Conservation (phyloP, 495 filamentous ascomycete genomes). For the Penicillium lividum region DNA sequence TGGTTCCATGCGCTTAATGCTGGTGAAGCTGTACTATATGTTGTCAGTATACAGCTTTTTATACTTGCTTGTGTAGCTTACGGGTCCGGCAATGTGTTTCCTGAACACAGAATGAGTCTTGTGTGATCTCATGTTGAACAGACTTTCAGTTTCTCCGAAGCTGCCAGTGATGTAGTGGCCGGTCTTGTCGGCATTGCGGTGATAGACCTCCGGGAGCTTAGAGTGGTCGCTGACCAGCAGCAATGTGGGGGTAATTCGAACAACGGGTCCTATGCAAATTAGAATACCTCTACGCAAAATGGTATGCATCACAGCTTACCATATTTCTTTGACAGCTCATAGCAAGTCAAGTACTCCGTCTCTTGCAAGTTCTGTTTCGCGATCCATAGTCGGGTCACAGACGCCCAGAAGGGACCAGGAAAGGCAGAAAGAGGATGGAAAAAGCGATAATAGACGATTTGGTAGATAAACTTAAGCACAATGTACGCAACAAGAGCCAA, state of each 20-base stretch:
- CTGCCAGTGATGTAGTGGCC: conserved; percentile 53
- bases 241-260: conserved; percentile 48
- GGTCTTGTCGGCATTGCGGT: conserved; percentile 56
- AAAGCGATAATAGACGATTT: conserved; percentile 52
- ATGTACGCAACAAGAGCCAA: conserved; percentile 30
- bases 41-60: conserved; percentile 14
- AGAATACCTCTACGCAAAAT: not conserved
- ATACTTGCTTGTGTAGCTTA: not conserved
- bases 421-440: conserved; percentile 52
- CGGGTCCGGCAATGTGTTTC: conserved; percentile 42
- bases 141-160: conserved; percentile 47
- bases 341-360: conserved; percentile 40
- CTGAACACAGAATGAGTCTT: conserved; percentile 49
- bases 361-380: conserved; percentile 48
- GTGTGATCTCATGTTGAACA: conserved; percentile 53
- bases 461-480: conserved; percentile 29
- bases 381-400: conserved; percentile 52
- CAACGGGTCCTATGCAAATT: conserved; percentile 23
- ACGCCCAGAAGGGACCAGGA: conserved; percentile 57
- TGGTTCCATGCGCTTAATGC: conserved; percentile 54
- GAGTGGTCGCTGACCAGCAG: conserved; percentile 46
- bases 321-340: conserved; percentile 50
- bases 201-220: conserved; percentile 54
- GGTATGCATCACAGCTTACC: conserved; percentile 28
- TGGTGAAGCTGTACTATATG: conserved; percentile 51